These are phyloP conservation scores for Celoporthe dispersa DNA, from an alignment of 2,329 filamentous ascomycete species.

Conservation along the genomic window DNA sequence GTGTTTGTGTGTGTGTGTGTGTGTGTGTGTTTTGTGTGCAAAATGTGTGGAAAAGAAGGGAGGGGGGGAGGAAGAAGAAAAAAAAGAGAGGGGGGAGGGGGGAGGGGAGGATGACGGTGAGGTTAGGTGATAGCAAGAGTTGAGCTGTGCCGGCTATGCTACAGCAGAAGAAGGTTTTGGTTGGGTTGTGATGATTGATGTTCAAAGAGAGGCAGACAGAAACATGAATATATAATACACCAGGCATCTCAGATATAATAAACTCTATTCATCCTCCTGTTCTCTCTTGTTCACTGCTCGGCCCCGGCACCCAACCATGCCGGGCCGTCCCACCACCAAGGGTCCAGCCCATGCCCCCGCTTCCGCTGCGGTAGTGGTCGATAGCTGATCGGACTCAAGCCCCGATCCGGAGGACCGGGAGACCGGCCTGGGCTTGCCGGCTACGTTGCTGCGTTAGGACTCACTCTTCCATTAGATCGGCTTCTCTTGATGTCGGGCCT, in stretches of 20 bases:
- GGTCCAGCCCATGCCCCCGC: not conserved
- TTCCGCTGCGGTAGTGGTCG: not conserved
- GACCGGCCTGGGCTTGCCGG: not conserved
- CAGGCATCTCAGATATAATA: no score
- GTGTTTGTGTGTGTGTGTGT: not conserved
- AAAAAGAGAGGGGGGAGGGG: no score
- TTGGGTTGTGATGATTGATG: no score
- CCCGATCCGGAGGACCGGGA: conserved; percentile 4
- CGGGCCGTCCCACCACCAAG: not conserved
- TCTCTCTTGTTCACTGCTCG: not conserved
- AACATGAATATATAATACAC: not conserved
- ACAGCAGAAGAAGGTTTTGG: no score
- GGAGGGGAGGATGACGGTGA: no score
- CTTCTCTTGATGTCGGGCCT: not conserved
- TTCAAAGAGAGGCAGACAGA: not conserved
- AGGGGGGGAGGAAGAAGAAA: not conserved
- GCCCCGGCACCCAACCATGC: not conserved
- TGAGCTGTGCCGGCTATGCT: no score
- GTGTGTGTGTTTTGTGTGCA: no score
- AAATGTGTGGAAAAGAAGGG: no score
- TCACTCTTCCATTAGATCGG: not conserved
- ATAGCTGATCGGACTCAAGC: not conserved
- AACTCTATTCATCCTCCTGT: not conserved
- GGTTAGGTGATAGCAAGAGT: no score
- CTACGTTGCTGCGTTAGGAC: not conserved